phyloP scores from a whole-genome alignment of 192 early-diverging fungal species.

The Gamsiella multidivaricata region DNA sequence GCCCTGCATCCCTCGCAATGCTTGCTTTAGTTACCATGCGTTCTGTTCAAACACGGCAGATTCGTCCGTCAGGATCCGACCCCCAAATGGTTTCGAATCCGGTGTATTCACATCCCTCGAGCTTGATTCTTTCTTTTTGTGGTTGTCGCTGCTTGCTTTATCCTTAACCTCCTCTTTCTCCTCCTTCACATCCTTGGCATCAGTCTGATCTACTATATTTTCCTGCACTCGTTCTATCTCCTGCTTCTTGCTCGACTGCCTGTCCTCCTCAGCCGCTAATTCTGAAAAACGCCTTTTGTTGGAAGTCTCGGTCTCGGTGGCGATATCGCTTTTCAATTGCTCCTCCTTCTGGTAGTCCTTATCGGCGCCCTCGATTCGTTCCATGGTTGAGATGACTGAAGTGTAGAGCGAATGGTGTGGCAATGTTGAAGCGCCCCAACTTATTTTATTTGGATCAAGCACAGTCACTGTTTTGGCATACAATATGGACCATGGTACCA shows the following conservation, averaged over 20 bases:
- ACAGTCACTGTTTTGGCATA: too few relatives aligned
- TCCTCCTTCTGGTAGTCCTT: neutral
- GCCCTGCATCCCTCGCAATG: too few relatives aligned
- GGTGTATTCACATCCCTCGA: conserved; percentile 30
- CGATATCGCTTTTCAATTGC: too few relatives aligned
- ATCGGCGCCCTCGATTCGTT: too few relatives aligned
- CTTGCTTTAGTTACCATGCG: conserved; percentile 87
- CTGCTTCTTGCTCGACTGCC: conserved; percentile 7
- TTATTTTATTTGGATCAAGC: too few relatives aligned
- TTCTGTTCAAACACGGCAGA: conserved; percentile 89
- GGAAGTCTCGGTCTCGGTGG: conserved; percentile 1
- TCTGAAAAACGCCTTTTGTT: conserved; percentile 19
- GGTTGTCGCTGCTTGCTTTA: neutral
- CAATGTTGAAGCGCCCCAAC: too few relatives aligned
- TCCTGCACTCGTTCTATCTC: conserved; percentile 3
- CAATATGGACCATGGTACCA: too few relatives aligned
- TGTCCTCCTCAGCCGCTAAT: conserved; percentile 19
- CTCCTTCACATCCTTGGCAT: too few relatives aligned
- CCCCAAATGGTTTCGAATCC: conserved; percentile 71
- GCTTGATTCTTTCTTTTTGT: conserved; percentile 44
- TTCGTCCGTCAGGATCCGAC: conserved; percentile 77
- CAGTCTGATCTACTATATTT: neutral
- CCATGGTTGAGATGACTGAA: too few relatives aligned
- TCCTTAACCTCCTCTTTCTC: neutral
- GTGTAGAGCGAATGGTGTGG: too few relatives aligned